A percentile compares a stretch with the other conserved stretches of the same genome.
Conservation (phyloP, 2,329 filamentous ascomycete genomes). For the Aureobasidium sp. region DNA sequence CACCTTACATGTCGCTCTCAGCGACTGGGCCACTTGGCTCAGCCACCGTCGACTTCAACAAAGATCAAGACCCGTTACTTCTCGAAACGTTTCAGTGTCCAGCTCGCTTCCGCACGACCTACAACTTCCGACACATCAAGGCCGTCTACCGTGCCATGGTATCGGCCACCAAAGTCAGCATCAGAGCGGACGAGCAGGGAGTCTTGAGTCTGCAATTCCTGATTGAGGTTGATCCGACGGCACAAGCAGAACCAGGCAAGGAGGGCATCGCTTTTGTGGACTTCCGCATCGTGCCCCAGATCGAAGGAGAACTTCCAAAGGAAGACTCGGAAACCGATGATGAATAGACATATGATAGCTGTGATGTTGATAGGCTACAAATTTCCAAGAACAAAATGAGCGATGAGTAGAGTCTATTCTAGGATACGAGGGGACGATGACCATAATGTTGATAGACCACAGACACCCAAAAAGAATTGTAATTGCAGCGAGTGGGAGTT, state of each 20-base stretch:
- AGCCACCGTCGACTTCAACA: slow-evolving; percentile 50
- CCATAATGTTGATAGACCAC: not conserved
- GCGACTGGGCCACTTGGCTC: slow-evolving; percentile 54
- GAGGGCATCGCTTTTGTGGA: slow-evolving; percentile 62
- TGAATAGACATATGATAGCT: not conserved
- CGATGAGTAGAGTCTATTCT: too few relatives aligned
- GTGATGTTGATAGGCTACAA: too few relatives aligned
- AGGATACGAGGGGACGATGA: not conserved
- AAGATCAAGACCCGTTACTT: slow-evolving; percentile 32
- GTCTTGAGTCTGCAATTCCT: slow-evolving; percentile 94
- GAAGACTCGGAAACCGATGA: slow-evolving; percentile 6
- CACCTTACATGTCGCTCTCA: slow-evolving; percentile 65
- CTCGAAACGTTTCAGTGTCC: slow-evolving; percentile 66
- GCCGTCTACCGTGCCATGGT: slow-evolving; percentile 88
- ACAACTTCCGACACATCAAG: slow-evolving; percentile 80
- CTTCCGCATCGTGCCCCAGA: slow-evolving; percentile 71
- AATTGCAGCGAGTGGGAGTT: not conserved
- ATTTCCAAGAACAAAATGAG: too few relatives aligned
- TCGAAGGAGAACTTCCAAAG: slow-evolving; percentile 45
- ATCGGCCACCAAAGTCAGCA: slow-evolving; percentile 82
- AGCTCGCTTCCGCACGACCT: slow-evolving; percentile 56
- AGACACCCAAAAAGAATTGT: not conserved
- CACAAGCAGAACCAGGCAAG: slow-evolving; percentile 16
- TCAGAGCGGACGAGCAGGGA: slow-evolving; percentile 79
- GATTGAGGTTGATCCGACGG: slow-evolving; percentile 63